Conservation (phyloP, 768 basidiomycete species). For the Kwoniella botswanensis region DNA sequence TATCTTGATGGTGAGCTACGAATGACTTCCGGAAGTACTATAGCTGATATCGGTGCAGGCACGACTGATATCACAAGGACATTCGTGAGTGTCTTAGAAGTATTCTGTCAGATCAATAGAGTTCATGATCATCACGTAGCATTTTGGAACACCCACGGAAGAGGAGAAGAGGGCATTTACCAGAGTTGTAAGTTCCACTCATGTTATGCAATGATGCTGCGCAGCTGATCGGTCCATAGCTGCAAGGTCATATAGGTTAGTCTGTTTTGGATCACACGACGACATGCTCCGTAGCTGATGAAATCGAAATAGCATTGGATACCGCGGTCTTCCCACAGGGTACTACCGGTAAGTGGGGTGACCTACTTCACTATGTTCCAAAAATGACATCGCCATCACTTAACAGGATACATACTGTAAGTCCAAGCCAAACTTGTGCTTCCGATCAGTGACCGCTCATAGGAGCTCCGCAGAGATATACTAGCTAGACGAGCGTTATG, state of each 20-base stretch:
- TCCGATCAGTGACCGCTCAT: background rate
- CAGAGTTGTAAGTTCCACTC: slow-evolving; percentile 63
- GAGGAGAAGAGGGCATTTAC: slow-evolving; percentile 90
- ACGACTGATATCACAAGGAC: slow-evolving; percentile 95
- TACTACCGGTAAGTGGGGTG: slow-evolving; percentile 55
- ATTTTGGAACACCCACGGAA: slow-evolving; percentile 82
- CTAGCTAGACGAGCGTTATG: slow-evolving; percentile 42
- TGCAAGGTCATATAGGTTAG: slow-evolving; percentile 60
- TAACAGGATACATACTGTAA: slow-evolving; percentile 65
- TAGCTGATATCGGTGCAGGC: slow-evolving; percentile 55
- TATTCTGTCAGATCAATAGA: background rate
- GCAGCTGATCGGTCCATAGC: slow-evolving; percentile 25
- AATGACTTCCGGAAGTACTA: background rate
- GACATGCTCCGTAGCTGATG: background rate
- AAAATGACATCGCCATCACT: too few species aligned
- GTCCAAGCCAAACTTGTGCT: slow-evolving; percentile 12
- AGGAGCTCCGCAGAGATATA: slow-evolving; percentile 14
- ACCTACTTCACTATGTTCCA: background rate
- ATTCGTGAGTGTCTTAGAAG: slow-evolving; percentile 63
- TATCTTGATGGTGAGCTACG: slow-evolving; percentile 69
- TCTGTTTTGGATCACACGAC: background rate
- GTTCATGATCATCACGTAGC: slow-evolving; percentile 60
- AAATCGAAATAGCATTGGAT: slow-evolving; percentile 68
- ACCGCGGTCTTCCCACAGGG: slow-evolving; percentile 75
- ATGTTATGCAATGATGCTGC: slow-evolving; percentile 62